These are phyloP conservation scores for Blastomyces percursus DNA, from an alignment of 2,329 filamentous ascomycete genomes.

Conservation along the genomic window DNA sequence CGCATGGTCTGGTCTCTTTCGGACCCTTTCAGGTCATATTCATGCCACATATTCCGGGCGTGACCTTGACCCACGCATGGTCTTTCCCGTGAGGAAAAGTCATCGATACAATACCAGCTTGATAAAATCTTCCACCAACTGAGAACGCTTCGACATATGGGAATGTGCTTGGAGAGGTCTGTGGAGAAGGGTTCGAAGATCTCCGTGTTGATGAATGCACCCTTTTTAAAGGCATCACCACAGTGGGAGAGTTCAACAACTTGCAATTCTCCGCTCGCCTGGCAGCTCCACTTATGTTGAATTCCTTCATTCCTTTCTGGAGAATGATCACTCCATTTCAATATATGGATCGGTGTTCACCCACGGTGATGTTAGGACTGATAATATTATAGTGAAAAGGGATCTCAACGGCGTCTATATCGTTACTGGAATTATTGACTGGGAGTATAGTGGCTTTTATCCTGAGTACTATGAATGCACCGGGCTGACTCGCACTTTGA, in stretches of 20 bases:
- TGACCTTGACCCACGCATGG: slow-evolving; percentile 18
- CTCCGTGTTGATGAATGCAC: slow-evolving; percentile 14
- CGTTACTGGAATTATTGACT: slow-evolving; percentile 23
- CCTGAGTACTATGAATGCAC: slow-evolving; percentile 8
- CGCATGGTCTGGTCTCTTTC: slow-evolving; percentile 19
- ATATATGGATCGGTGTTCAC: slow-evolving; percentile 18
- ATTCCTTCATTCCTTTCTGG: slow-evolving; percentile 18
- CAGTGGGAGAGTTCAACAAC: slow-evolving; percentile 14
- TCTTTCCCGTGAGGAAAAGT: slow-evolving; percentile 14
- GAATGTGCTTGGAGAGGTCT: slow-evolving; percentile 17
- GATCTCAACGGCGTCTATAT: slow-evolving; percentile 11
- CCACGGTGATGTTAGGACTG: slow-evolving; percentile 19
- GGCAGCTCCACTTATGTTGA: slow-evolving; percentile 17
- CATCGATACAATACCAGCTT: slow-evolving; percentile 10
- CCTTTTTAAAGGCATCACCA: slow-evolving; percentile 18
- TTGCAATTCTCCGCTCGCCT: slow-evolving; percentile 19
- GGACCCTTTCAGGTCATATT: slow-evolving; percentile 20
- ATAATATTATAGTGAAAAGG: slow-evolving; percentile 21
- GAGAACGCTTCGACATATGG: slow-evolving; percentile 15
- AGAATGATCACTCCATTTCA: slow-evolving; percentile 3
- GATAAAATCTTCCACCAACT: slow-evolving; percentile 16
- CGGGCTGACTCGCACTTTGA: slow-evolving; percentile 14
- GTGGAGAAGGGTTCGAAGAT: slow-evolving; percentile 22
- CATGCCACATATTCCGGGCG: slow-evolving; percentile 21
- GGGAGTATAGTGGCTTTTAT: slow-evolving; percentile 25